phyloP scores from a whole-genome alignment of 2,329 filamentous ascomycete species.

The Stromatinia cepivora region DNA sequence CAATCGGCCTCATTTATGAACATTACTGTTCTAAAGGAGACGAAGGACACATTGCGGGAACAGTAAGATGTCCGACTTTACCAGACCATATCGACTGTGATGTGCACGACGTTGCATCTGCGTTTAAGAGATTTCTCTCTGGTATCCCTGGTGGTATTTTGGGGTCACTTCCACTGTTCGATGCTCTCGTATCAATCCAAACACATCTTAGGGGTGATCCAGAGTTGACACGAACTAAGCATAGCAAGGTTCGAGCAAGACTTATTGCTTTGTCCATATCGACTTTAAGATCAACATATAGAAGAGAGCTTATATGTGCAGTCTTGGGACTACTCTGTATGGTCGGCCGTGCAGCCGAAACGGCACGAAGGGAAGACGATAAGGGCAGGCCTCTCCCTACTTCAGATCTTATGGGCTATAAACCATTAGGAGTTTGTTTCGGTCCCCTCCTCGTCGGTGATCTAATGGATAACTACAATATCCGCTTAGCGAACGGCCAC shows the following conservation, averaged over 20 bases:
- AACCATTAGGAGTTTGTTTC: slow-evolving; percentile 62
- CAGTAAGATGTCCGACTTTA: slow-evolving; percentile 58
- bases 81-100: slow-evolving; percentile 60
- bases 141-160: slow-evolving; percentile 66
- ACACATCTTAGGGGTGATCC: slow-evolving; percentile 54
- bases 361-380: slow-evolving; percentile 52
- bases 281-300: slow-evolving; percentile 58
- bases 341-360: slow-evolving; percentile 59
- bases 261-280: slow-evolving; percentile 64
- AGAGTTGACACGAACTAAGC: slow-evolving; percentile 54
- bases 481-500: slow-evolving; percentile 36
- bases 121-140: slow-evolving; percentile 65
- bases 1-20: slow-evolving; percentile 60
- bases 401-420: slow-evolving; percentile 63
- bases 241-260: slow-evolving; percentile 59
- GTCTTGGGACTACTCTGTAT: slow-evolving; percentile 66
- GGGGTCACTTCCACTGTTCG: slow-evolving; percentile 61
- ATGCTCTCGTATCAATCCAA: slow-evolving; percentile 61
- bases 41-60: slow-evolving; percentile 52
- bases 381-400: slow-evolving; percentile 54
- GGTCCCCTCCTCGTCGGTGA: slow-evolving; percentile 64
- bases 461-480: slow-evolving; percentile 52
- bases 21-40: slow-evolving; percentile 59
- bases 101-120: slow-evolving; percentile 65
- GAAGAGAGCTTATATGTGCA: slow-evolving; percentile 64